Evolutionary conservation across 2,329 filamentous ascomycete genomes (phyloP).

Genomic region (Erysiphe pulchra): DNA sequence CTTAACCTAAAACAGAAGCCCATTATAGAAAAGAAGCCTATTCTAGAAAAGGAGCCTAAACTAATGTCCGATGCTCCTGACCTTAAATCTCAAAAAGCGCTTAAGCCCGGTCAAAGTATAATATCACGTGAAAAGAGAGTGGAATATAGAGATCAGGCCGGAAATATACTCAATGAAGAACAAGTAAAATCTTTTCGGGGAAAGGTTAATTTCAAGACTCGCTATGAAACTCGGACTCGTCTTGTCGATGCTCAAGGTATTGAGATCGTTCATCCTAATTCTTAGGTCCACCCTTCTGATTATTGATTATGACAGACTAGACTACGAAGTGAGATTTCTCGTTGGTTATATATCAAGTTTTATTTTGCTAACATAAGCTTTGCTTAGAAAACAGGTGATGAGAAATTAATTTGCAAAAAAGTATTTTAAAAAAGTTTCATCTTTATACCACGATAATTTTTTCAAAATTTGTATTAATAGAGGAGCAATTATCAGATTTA

Average conservation of each 20-base stretch:
- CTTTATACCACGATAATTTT: too few relatives aligned
- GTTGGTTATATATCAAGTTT: too few relatives aligned
- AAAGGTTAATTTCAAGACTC: constrained; percentile 86
- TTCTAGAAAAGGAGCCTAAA: constrained; percentile 7
- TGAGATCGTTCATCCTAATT: constrained; percentile 24
- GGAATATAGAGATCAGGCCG: constrained; percentile 86
- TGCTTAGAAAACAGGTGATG: too few relatives aligned
- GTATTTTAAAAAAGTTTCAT: too few relatives aligned
- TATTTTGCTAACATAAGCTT: too few relatives aligned
- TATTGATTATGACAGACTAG: too few relatives aligned
- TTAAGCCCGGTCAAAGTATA: constrained; percentile 9
- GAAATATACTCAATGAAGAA: constrained; percentile 63
- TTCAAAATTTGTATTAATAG: too few relatives aligned
- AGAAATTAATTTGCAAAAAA: too few relatives aligned
- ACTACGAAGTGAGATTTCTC: too few relatives aligned
- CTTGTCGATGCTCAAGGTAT: constrained; percentile 59
- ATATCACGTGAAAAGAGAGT: constrained; percentile 45
- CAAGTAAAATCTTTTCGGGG: constrained; percentile 67
- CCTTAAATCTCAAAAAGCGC: constrained; percentile 6
- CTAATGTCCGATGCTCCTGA: constrained; percentile 11
- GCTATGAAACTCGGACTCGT: constrained; percentile 82
- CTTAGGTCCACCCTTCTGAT: constrained; percentile 1
- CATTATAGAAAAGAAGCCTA: constrained; percentile 8
- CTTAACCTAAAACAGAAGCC: constrained; percentile 9
- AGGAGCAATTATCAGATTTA: too few relatives aligned